Percentiles rank a stretch among this genome's conserved stretches.
phyloP scores from a whole-genome alignment of 2,329 filamentous ascomycete species.

The Fusarium sp. region DNA sequence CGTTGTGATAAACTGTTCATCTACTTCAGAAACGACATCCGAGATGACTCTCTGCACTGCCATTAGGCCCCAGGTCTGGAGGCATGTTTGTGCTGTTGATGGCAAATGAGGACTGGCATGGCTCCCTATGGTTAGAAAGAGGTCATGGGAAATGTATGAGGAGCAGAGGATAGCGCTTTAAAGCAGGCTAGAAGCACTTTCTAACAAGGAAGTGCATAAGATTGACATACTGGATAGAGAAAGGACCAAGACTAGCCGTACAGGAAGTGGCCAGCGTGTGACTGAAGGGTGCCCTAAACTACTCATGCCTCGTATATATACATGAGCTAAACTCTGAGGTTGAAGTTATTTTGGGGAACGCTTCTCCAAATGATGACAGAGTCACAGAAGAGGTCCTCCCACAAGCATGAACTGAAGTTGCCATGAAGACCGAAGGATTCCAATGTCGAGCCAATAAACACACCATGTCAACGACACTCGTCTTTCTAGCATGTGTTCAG shows the following conservation, averaged over 20 bases:
- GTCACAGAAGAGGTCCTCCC: not conserved
- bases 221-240: not conserved
- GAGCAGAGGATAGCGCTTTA: not conserved
- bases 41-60: too few relatives aligned
- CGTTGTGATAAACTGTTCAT: too few relatives aligned
- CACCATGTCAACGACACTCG: not conserved
- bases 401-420: not conserved
- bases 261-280: not conserved
- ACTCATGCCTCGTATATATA: not conserved
- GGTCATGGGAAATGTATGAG: too few relatives aligned
- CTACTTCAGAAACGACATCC: too few relatives aligned
- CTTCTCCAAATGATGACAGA: not conserved
- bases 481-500: conserved; percentile 1
- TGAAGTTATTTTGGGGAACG: not conserved
- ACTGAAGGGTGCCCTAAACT: not conserved
- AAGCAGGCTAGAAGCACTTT: not conserved
- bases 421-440: not conserved
- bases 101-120: too few relatives aligned
- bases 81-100: too few relatives aligned
- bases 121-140: too few relatives aligned
- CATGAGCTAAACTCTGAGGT: not conserved
- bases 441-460: not conserved
- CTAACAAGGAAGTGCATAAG: not conserved
- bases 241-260: not conserved
- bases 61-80: too few relatives aligned